A percentile compares a stretch with the other conserved stretches of the same genome.
Conservation (phyloP, 108 stramenopile genomes). For the Fistulifera solaris region DNA sequence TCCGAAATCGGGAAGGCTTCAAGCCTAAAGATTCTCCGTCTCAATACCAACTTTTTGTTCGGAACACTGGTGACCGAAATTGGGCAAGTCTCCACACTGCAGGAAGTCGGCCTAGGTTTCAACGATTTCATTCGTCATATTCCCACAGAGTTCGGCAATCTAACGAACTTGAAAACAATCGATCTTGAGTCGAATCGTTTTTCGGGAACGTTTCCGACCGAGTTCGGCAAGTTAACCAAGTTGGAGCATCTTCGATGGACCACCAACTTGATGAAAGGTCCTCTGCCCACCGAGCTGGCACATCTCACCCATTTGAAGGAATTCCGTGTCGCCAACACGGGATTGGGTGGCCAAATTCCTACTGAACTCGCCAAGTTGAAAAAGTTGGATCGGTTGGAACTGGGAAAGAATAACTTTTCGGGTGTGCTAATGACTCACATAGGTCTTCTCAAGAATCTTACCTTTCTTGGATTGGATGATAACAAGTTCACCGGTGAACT, state of each 20-base stretch:
- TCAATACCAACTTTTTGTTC: conserved; percentile 36
- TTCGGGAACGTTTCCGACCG: conserved; percentile 47
- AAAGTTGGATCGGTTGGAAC: conserved; percentile 45
- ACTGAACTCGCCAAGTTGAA: conserved; percentile 53
- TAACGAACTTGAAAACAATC: conserved; percentile 38
- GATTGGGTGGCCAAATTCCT: conserved; percentile 56
- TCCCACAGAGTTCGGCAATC: conserved; percentile 45
- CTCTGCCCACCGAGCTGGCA: conserved; percentile 43
- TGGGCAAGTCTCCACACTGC: conserved; percentile 27
- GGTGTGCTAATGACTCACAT: conserved; percentile 47
- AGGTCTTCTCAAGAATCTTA: conserved; percentile 41
- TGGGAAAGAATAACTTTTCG: conserved; percentile 41
- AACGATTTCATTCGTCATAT: conserved; percentile 40
- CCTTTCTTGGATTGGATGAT: conserved; percentile 36
- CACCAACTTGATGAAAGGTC: conserved; percentile 44
- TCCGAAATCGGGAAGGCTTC: conserved; percentile 30
- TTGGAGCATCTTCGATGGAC: conserved; percentile 35
- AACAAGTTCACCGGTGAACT: conserved; percentile 49
- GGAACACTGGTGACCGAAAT: conserved; percentile 42
- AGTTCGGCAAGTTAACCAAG: conserved; percentile 46
- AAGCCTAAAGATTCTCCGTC: conserved; percentile 27
- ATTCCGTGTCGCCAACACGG: conserved; percentile 28
- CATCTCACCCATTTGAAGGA: conserved; percentile 33
- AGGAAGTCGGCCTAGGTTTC: conserved; percentile 33
- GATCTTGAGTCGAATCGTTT: conserved; percentile 49